Conservation (phyloP, 2,329 filamentous ascomycete genomes). For the Epichloe elymi region DNA sequence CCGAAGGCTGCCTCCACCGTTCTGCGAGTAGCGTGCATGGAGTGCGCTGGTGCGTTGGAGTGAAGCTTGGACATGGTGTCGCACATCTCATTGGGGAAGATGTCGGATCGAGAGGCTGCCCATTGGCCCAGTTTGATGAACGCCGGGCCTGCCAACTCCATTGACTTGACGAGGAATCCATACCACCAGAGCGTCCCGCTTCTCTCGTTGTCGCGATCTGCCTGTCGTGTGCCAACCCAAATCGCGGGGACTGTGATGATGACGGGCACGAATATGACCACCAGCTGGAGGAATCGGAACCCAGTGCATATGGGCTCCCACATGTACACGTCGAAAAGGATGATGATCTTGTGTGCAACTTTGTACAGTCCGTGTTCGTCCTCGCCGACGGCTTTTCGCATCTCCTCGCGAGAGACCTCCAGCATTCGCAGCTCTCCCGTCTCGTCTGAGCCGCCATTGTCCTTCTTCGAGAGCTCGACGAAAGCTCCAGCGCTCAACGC, state of each 20-base stretch:
- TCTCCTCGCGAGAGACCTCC: slow-evolving; percentile 63
- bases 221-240: slow-evolving; percentile 58
- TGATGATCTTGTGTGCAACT: slow-evolving; percentile 43
- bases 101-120: slow-evolving; percentile 91
- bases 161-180: slow-evolving; percentile 67
- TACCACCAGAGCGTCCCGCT: slow-evolving; percentile 92
- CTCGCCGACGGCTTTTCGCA: slow-evolving; percentile 53
- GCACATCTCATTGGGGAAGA: slow-evolving; percentile 90
- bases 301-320: slow-evolving; percentile 81
- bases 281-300: slow-evolving; percentile 74
- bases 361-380: slow-evolving; percentile 46
- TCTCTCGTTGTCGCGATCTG: slow-evolving; percentile 58
- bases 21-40: slow-evolving; percentile 61
- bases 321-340: slow-evolving; percentile 60
- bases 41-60: slow-evolving; percentile 87
- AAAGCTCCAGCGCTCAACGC: slow-evolving; percentile 43
- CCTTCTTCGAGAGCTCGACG: slow-evolving; percentile 42
- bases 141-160: slow-evolving; percentile 87
- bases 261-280: slow-evolving; percentile 83
- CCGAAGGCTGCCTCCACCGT: slow-evolving; percentile 75
- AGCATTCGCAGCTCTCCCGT: slow-evolving; percentile 83
- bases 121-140: slow-evolving; percentile 99
- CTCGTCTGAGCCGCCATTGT: slow-evolving; percentile 35
- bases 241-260: slow-evolving; percentile 66
- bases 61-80: slow-evolving; percentile 87